A percentile compares a stretch with the other conserved stretches of the same genome.
phyloP scores from a whole-genome alignment of 2,329 filamentous ascomycete genomes.

The Neonectria neomacrospora region DNA sequence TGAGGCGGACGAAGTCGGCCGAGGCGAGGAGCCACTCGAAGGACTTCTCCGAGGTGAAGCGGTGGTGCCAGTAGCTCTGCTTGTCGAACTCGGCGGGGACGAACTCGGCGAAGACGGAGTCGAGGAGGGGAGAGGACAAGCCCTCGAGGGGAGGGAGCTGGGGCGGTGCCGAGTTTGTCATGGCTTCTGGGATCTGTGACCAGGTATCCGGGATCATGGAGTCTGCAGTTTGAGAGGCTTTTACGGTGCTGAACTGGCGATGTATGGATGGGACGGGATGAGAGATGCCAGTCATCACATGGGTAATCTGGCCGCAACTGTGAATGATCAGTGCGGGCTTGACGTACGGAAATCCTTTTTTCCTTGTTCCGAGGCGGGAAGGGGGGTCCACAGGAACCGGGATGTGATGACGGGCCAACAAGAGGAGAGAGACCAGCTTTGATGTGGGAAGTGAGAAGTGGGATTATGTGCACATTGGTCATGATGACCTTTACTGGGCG shows the following conservation, averaged over 20 bases:
- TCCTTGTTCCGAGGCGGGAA: slow-evolving; percentile 6
- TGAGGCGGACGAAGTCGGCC: slow-evolving; percentile 52
- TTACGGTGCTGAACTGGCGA: slow-evolving; percentile 3
- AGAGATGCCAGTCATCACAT: not conserved
- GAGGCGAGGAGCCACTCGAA: slow-evolving; percentile 63
- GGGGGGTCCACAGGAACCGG: slow-evolving; percentile 9
- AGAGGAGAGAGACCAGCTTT: not conserved
- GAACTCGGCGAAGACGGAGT: slow-evolving; percentile 24
- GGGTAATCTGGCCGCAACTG: not conserved
- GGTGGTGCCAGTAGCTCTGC: slow-evolving; percentile 60
- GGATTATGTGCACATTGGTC: not conserved
- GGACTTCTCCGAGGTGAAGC: slow-evolving; percentile 56
- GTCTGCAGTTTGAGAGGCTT: not conserved
- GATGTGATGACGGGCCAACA: slow-evolving; percentile 12
- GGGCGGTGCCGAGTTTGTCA: slow-evolving; percentile 22
- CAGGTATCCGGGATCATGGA: not conserved
- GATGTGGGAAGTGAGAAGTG: not conserved
- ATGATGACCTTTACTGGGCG: not conserved
- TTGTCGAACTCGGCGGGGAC: slow-evolving; percentile 58
- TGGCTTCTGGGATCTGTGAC: slow-evolving; percentile 4
- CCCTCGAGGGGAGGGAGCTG: slow-evolving; percentile 36
- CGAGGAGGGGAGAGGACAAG: slow-evolving; percentile 30
- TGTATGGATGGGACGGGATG: not conserved
- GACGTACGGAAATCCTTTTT: slow-evolving; percentile 4
- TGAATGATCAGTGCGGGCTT: slow-evolving; percentile 1